Evolutionary conservation across 2,329 filamentous ascomycete genomes (phyloP).

Genomic region (Lecanoromycetidae sp.): DNA sequence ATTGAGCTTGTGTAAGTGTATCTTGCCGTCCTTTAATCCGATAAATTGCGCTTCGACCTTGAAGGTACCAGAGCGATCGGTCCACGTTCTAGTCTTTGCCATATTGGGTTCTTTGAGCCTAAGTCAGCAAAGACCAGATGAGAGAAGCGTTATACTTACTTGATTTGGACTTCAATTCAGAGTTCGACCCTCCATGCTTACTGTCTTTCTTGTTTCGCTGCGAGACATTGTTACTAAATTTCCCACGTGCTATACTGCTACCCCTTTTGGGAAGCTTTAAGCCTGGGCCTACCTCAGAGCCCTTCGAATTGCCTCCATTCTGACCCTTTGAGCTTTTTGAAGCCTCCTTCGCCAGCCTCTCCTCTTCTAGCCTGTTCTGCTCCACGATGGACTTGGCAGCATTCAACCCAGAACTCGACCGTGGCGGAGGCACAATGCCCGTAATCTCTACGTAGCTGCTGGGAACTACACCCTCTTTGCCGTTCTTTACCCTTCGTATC

Average conservation of each 20-base stretch:
- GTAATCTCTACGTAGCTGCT: slow-evolving; percentile 91
- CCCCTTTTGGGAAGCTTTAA: slow-evolving; percentile 63
- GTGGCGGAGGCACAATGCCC: slow-evolving; percentile 47
- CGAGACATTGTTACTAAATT: slow-evolving; percentile 55
- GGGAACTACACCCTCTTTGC: slow-evolving; percentile 89
- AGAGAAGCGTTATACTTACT: slow-evolving; percentile 45
- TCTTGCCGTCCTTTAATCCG: slow-evolving; percentile 86
- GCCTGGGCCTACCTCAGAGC: slow-evolving; percentile 64
- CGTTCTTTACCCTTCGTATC: slow-evolving; percentile 77
- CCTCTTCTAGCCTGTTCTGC: slow-evolving; percentile 67
- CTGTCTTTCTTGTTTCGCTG: slow-evolving; percentile 63
- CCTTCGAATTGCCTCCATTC: slow-evolving; percentile 33
- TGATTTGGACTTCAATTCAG: slow-evolving; percentile 53
- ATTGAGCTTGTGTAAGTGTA: slow-evolving; percentile 95
- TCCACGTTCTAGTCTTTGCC: slow-evolving; percentile 80
- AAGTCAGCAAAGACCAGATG: neutral
- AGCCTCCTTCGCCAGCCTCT: slow-evolving; percentile 69
- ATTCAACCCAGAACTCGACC: slow-evolving; percentile 44
- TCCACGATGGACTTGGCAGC: slow-evolving; percentile 58
- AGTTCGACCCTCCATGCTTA: slow-evolving; percentile 45
- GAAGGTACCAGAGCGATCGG: slow-evolving; percentile 87
- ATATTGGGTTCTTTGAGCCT: slow-evolving; percentile 59
- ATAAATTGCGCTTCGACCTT: slow-evolving; percentile 96
- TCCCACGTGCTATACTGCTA: slow-evolving; percentile 61
- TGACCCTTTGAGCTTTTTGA: slow-evolving; percentile 50